Evolutionary conservation across 805 yeast genomes (phyloP), one percentile per base, ranked within the genome.

Genomic region (Candida anglica): DNA sequence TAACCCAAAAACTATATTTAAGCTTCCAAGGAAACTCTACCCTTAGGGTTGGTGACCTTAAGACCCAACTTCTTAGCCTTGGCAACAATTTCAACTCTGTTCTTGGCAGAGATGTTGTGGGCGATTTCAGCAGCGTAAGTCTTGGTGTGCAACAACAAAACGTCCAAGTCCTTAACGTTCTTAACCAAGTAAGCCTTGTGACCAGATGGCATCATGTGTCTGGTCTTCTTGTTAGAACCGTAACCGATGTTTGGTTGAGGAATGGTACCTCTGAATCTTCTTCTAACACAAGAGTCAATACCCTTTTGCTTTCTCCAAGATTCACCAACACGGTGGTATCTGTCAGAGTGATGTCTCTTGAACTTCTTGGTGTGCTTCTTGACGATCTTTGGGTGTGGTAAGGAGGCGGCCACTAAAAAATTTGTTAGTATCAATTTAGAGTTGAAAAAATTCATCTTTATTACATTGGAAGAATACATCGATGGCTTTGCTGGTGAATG

Each of bases 251-350:
- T 89, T 80, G 99, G 99, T 81, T 91, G 95, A 62, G 89, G 79
- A 69, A 93, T 86, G 75, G 91, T 84, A 68, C 98, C 98, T 83
- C 97, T 87, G 95, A 93, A 93, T 81, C 93, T 84, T 81, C 98
- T 91, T 81, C 99, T 93, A 71, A 94, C 97, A 77, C 87, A 81
- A 58, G 98, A 89, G 81, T 93, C 99, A 70, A 93, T 93, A 93
- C 99, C 99, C 86, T 93, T 93, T 78, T 94, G 99, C 79, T 93
- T 91, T 87, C 99, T 93, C 98, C 98, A 94, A 82, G 81, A 83
- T 77, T 87, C 97, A 64, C 86, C 76, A 58, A 93, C 96, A 77
- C 99, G 89, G 81, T 81, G 82, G 77, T 88, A 91, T 77, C 96
- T 87, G 84, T 93, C 99, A 73, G 96, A 88, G 81, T 93, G 98